Evolutionary conservation across 257 asterid species (phyloP).

Genomic region (Solanum piurae): DNA sequence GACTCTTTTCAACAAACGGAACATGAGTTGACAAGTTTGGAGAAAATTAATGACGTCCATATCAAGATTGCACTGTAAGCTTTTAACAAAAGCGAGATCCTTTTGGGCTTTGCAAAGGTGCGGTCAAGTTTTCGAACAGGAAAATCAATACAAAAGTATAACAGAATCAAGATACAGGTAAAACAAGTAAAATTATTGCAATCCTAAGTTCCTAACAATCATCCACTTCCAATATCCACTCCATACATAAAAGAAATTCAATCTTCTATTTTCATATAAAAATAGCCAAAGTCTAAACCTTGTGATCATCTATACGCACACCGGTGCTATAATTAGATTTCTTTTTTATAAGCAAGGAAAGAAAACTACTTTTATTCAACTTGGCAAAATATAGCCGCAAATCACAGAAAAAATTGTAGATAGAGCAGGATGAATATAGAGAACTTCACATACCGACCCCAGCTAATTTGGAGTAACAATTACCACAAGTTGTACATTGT

Average conservation of each 20-base stretch:
- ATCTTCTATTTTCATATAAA: background rate
- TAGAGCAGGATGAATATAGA: background rate
- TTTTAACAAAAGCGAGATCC: background rate
- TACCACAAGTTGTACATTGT: background rate
- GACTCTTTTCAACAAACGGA: background rate
- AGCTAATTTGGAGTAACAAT: background rate
- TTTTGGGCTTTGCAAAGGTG: background rate
- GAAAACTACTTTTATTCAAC: background rate
- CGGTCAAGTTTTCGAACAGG: background rate
- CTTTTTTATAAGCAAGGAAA: background rate
- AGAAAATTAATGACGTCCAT: background rate
- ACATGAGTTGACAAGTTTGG: background rate
- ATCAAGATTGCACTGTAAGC: background rate
- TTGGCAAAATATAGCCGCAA: background rate
- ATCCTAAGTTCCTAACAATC: background rate
- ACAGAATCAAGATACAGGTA: background rate
- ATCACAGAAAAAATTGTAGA: background rate
- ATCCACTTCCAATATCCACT: background rate
- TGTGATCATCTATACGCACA: background rate
- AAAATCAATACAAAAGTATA: background rate
- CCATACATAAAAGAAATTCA: background rate
- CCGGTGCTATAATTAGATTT: background rate
- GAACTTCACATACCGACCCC: background rate
- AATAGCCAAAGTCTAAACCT: background rate
- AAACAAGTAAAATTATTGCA: background rate